These are phyloP conservation scores for Lavandula angustifolia DNA, from an alignment of 257 asterid species.

Conservation along the genomic window DNA sequence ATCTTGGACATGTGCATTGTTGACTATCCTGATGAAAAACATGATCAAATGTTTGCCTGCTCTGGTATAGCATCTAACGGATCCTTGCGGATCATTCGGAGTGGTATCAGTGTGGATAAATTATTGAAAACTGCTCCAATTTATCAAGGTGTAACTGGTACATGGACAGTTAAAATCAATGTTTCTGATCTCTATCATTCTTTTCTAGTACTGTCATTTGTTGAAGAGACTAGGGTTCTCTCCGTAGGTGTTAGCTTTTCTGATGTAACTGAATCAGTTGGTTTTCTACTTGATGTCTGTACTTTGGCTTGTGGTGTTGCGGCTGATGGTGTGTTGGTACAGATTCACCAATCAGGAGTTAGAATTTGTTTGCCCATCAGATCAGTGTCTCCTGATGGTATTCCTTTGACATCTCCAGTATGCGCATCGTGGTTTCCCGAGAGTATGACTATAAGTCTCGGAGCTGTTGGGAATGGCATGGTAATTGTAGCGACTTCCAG, in stretches of 20 bases:
- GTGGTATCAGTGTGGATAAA: constrained; percentile 92
- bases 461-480: constrained; percentile 88
- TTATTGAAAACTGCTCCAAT: constrained; percentile 85
- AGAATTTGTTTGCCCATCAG: constrained; percentile 72
- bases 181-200: constrained; percentile 75
- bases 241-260: constrained; percentile 93
- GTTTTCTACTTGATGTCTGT: constrained; percentile 83
- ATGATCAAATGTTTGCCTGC: constrained; percentile 95
- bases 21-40: constrained; percentile 80
- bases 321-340: constrained; percentile 75
- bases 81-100: constrained; percentile 78
- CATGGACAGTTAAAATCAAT: constrained; percentile 85
- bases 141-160: constrained; percentile 90
- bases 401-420: constrained; percentile 57
- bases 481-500: constrained; percentile 81
- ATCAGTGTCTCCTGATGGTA: constrained; percentile 55
- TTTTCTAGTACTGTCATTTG: constrained; percentile 86
- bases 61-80: constrained; percentile 97
- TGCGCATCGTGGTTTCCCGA: constrained; percentile 75
- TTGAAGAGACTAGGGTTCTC: constrained; percentile 96
- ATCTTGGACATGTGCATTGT: constrained; percentile 87
- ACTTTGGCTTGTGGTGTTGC: constrained; percentile 95
- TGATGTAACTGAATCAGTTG: constrained; percentile 88
- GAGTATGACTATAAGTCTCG: constrained; percentile 71
- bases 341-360: constrained; percentile 78